Percentiles rank a stretch among this genome's conserved stretches.
Evolutionary conservation across 495 filamentous ascomycete species (phyloP).

Genomic region (Aspergillus affinis): DNA sequence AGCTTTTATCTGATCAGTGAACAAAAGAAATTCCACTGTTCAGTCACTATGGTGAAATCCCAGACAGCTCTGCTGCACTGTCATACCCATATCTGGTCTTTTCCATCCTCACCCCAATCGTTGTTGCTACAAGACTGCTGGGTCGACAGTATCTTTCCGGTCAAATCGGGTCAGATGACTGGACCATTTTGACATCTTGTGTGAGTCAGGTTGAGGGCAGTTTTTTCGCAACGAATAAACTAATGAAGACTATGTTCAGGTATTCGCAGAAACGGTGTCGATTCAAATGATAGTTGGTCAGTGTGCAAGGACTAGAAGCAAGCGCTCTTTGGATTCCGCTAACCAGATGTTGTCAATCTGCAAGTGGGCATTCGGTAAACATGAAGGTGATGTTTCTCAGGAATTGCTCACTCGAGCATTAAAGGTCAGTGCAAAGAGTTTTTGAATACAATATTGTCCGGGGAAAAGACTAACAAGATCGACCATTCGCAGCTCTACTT

Average conservation of each 20-base stretch:
- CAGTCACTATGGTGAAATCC: slow-evolving; percentile 17
- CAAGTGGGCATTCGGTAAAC: slow-evolving; percentile 17
- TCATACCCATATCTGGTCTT: slow-evolving; percentile 13
- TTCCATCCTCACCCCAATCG: slow-evolving; percentile 14
- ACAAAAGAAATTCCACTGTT: slow-evolving; percentile 12
- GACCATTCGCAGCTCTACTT: slow-evolving; percentile 21
- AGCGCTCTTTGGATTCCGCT: neutral
- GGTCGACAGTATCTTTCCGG: slow-evolving; percentile 12
- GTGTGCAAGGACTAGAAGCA: neutral
- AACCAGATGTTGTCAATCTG: slow-evolving; percentile 7
- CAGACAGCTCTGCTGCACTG: slow-evolving; percentile 10
- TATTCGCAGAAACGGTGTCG: slow-evolving; percentile 14
- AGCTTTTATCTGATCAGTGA: neutral
- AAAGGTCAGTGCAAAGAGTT: slow-evolving; percentile 5
- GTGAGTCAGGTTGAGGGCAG: neutral
- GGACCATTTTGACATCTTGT: slow-evolving; percentile 15
- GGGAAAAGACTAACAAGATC: neutral
- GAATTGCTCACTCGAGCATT: slow-evolving; percentile 7
- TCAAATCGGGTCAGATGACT: slow-evolving; percentile 13
- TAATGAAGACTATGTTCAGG: slow-evolving; percentile 1
- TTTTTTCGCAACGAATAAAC: neutral
- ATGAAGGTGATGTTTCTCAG: slow-evolving; percentile 7
- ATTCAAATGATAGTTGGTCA: slow-evolving; percentile 19
- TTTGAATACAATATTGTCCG: neutral
- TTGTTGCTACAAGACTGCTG: slow-evolving; percentile 9